Evolutionary conservation across 106 monocot species (phyloP).

Genomic region (Platanthera zijinensis): DNA sequence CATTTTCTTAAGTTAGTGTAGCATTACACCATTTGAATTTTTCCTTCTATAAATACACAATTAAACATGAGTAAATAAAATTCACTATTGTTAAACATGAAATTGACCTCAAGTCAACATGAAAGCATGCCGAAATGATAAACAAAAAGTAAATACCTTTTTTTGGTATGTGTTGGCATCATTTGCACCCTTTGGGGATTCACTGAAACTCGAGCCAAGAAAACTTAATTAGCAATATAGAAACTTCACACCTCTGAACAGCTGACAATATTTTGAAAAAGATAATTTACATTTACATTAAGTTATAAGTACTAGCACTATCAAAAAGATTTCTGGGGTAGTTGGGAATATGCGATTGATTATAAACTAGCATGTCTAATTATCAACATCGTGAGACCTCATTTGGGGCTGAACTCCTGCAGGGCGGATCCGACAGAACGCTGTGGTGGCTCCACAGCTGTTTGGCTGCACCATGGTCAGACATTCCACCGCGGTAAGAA

Average conservation of each 20-base stretch:
- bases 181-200: slow-evolving; percentile 94
- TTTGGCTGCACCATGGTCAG: no score
- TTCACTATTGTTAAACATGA: not conserved
- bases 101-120: not conserved
- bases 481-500: no score
- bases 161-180: slow-evolving; percentile 96
- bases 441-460: no score
- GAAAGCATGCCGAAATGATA: not conserved
- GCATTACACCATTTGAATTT: not conserved
- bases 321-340: not conserved
- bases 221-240: slow-evolving; percentile 7
- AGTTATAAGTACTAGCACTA: not conserved
- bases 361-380: slow-evolving; percentile 1
- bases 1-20: no score
- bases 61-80: not conserved
- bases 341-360: not conserved
- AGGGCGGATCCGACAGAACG: no score
- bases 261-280: not conserved
- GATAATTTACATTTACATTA: not conserved
- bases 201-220: slow-evolving; percentile 40
- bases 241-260: not conserved
- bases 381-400: not conserved
- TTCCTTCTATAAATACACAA: not conserved
- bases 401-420: no score
- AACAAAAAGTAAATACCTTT: slow-evolving; percentile 47